These are phyloP conservation scores for Ganoderma lucidum DNA, from an alignment of 1,284 basidiomycete species.

Conservation along the genomic window DNA sequence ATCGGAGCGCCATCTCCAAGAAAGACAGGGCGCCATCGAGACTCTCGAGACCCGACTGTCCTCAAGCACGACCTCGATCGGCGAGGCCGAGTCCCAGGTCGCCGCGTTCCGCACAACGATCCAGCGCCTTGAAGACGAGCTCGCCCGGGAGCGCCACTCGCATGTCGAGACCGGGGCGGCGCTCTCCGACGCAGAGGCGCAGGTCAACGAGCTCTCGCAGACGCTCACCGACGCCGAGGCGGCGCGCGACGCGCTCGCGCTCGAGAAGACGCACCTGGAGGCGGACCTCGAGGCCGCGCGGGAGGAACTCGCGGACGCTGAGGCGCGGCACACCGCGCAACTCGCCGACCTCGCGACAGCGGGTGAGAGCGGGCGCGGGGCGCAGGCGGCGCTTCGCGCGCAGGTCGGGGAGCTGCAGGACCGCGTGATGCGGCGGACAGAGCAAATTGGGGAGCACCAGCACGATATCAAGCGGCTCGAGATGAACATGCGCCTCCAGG, in stretches of 20 bases:
- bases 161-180: constrained; percentile 48
- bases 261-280: constrained; percentile 69
- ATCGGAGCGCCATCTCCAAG: constrained; percentile 14
- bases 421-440: constrained; percentile 66
- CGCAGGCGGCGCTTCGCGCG: constrained; percentile 57
- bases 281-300: constrained; percentile 60
- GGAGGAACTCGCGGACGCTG: constrained; percentile 59
- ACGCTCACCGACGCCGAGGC: constrained; percentile 61
- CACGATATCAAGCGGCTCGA: constrained; percentile 78
- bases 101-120: constrained; percentile 39
- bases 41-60: constrained; percentile 23
- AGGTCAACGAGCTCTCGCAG: constrained; percentile 48
- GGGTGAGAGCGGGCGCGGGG: constrained; percentile 47
- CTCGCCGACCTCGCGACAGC: constrained; percentile 62
- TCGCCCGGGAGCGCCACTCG: constrained; percentile 38
- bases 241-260: constrained; percentile 65
- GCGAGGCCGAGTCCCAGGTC: constrained; percentile 36
- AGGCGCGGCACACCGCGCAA: constrained; percentile 65
- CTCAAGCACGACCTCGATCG: constrained; percentile 37
- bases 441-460: constrained; percentile 76
- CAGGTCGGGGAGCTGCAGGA: constrained; percentile 72
- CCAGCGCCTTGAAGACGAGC: constrained; percentile 46
- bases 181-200: constrained; percentile 49
- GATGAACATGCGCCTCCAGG: constrained; percentile 73
- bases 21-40: constrained; percentile 14